These are phyloP conservation scores for Tylopilus sp. DNA, from an alignment of 1,284 basidiomycete genomes.

Conservation along the genomic window DNA sequence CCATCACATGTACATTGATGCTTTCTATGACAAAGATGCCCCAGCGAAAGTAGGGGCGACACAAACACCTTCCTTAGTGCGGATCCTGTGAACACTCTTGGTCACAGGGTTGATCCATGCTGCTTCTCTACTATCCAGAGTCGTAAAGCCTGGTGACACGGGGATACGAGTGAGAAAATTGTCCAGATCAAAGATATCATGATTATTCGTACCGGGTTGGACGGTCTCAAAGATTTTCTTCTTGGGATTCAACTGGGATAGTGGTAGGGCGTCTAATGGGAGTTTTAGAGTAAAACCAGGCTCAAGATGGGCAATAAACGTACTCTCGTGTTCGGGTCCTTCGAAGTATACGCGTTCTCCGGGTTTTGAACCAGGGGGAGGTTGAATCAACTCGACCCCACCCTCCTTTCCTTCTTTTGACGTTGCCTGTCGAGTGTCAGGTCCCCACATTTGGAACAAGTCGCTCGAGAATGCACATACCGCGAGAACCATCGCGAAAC, in stretches of 20 bases:
- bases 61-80: slow-evolving; percentile 82
- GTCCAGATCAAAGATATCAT: not conserved
- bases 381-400: slow-evolving; percentile 88
- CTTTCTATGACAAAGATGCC: slow-evolving; percentile 77
- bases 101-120: slow-evolving; percentile 88
- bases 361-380: slow-evolving; percentile 81
- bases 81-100: slow-evolving; percentile 78
- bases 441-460: not conserved
- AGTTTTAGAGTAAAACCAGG: not conserved
- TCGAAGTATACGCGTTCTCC: slow-evolving; percentile 95
- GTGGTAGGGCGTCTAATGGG: slow-evolving; percentile 58
- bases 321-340: slow-evolving; percentile 78
- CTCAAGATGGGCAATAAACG: not conserved
- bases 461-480: slow-evolving; percentile 42
- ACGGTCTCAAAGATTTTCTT: slow-evolving; percentile 97
- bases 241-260: slow-evolving; percentile 89
- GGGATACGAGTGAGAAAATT: slow-evolving; percentile 4
- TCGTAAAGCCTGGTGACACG: slow-evolving; percentile 66
- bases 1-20: not conserved
- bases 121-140: slow-evolving; percentile 80
- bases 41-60: slow-evolving; percentile 79
- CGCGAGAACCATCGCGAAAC: slow-evolving; percentile 93
- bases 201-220: slow-evolving; percentile 64
- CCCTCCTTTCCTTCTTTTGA: slow-evolving; percentile 85
- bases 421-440: slow-evolving; percentile 57